Conservation (phyloP, 2,329 filamentous ascomycete genomes). For the Nannizziopsis barbatae region DNA sequence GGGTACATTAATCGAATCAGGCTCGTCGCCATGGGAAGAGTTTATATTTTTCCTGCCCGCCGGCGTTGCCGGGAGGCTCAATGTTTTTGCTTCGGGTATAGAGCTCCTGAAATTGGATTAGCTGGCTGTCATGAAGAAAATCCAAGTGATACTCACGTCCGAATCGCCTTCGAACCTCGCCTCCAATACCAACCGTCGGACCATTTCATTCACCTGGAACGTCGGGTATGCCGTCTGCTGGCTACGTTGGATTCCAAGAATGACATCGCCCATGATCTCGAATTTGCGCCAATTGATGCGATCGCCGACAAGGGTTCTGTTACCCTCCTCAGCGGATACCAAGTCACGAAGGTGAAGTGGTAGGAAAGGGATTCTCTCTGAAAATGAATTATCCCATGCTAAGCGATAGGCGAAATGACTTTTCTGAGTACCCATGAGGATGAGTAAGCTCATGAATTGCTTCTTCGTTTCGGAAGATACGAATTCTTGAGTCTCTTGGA, state of each 20-base stretch:
- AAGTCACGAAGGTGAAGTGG: conserved; percentile 82
- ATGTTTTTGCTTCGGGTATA: conserved; percentile 49
- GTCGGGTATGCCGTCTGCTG: conserved; percentile 65
- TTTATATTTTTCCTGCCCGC: conserved; percentile 26
- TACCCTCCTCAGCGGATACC: conserved; percentile 84
- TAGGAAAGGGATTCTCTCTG: conserved; percentile 85
- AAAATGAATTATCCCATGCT: conserved; percentile 89
- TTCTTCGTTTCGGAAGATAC: conserved; percentile 63
- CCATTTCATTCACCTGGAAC: conserved; percentile 51
- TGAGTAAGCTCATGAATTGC: conserved; percentile 74
- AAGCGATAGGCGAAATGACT: conserved; percentile 92
- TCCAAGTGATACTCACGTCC: conserved; percentile 52
- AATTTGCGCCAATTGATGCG: conserved; percentile 98
- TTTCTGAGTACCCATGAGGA: conserved; percentile 87
- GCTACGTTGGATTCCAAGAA: conserved; percentile 82
- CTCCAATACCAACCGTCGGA: conserved; percentile 66
- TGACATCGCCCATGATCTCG: conserved; percentile 84
- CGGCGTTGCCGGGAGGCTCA: conserved; percentile 33
- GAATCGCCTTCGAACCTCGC: conserved; percentile 74
- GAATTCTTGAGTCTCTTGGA: conserved; percentile 66
- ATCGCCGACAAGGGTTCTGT: conserved; percentile 74
- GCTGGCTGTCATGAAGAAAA: not conserved
- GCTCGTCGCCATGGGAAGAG: conserved; percentile 36
- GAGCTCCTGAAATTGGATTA: conserved; percentile 38
- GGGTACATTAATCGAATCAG: conserved; percentile 16